These are phyloP conservation scores for Lachancea waltii DNA, from an alignment of 805 yeast species.

Conservation along the genomic window DNA sequence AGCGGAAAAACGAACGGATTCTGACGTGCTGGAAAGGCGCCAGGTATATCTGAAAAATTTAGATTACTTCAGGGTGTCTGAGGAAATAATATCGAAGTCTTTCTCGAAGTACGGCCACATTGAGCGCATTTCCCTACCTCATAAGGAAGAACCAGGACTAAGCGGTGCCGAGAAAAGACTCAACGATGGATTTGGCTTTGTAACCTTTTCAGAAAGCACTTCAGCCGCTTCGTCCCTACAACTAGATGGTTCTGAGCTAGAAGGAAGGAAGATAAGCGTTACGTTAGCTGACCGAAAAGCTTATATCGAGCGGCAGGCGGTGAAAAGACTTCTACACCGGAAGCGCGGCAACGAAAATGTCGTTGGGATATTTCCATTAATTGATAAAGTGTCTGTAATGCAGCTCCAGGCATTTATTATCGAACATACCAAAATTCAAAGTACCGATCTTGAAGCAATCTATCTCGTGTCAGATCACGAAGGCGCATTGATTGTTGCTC, in stretches of 20 bases:
- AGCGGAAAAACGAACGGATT: slow-evolving; percentile 37
- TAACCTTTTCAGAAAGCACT: slow-evolving; percentile 39
- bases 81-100: slow-evolving; percentile 33
- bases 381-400: slow-evolving; percentile 22
- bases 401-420: slow-evolving; percentile 17
- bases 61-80: slow-evolving; percentile 39
- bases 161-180: slow-evolving; percentile 18
- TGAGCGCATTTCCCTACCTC: slow-evolving; percentile 32
- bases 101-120: slow-evolving; percentile 49
- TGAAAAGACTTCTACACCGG: slow-evolving; percentile 25
- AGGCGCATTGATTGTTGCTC: slow-evolving; percentile 48
- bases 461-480: slow-evolving; percentile 40
- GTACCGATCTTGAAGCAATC: slow-evolving; percentile 33
- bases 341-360: slow-evolving; percentile 13
- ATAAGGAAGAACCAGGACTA: background rate
- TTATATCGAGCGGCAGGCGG: slow-evolving; percentile 30
- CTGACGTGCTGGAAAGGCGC: slow-evolving; percentile 43
- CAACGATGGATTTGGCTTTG: slow-evolving; percentile 63
- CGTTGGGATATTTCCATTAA: slow-evolving; percentile 25
- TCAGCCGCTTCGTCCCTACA: slow-evolving; percentile 44
- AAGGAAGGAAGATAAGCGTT: slow-evolving; percentile 45
- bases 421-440: slow-evolving; percentile 9
- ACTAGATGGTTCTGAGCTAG: slow-evolving; percentile 37
- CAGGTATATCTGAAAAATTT: slow-evolving; percentile 53
- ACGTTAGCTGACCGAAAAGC: slow-evolving; percentile 40